Percentiles rank a stretch among this genome's conserved stretches.
These are phyloP conservation scores for Amphicarpaea edgeworthii DNA, from an alignment of 306 rosid genomes.

Conservation along the genomic window DNA sequence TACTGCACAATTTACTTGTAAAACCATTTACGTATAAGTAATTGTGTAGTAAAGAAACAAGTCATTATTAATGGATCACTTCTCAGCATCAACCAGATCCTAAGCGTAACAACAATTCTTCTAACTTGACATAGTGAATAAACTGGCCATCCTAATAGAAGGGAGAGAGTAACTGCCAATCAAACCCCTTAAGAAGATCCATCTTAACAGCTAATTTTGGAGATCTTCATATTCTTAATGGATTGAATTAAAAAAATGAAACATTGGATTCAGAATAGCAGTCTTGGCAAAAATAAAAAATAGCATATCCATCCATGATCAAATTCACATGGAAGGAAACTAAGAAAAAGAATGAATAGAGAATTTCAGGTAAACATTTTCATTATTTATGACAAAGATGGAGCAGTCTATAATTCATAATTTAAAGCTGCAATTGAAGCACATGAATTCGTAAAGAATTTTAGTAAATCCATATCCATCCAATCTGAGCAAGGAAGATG, in stretches of 20 bases:
- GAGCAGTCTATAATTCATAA: background rate
- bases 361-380: background rate
- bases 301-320: background rate
- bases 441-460: background rate
- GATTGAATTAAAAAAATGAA: conserved; percentile 11
- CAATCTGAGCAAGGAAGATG: conserved; percentile 14
- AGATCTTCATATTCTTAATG: conserved; percentile 6
- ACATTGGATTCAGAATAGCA: conserved; percentile 25
- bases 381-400: background rate
- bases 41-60: conserved; percentile 5
- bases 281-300: background rate
- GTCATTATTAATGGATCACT: conserved; percentile 11
- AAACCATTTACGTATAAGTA: background rate
- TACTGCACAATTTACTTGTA: conserved; percentile 2
- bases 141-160: background rate
- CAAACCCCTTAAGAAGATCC: conserved; percentile 24
- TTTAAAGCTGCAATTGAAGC: background rate
- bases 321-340: conserved; percentile 30
- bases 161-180: conserved; percentile 9
- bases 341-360: conserved; percentile 1
- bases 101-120: conserved; percentile 5
- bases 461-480: conserved; percentile 12
- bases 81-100: conserved; percentile 26
- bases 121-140: background rate
- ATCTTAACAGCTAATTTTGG: conserved; percentile 25